Base-by-base conservation (phyloP, 495 filamentous ascomycete species). In the Ramalina intermedia region DNA sequence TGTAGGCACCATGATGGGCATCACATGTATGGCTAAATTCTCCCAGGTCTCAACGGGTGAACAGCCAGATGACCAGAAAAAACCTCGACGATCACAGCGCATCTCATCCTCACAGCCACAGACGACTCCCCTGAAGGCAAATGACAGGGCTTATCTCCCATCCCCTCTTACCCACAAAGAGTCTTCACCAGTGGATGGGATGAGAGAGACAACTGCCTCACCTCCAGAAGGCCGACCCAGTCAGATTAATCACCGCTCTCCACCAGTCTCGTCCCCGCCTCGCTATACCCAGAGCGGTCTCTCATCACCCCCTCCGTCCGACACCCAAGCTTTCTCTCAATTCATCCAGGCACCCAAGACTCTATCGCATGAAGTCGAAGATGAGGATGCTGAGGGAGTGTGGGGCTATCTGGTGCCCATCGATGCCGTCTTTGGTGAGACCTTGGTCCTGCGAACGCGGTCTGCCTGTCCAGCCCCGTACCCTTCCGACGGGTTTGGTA, bases 361-460 rank as follows among this genome's bases (percentile, higher is more conserved):
- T 33, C 75, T 87, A 20, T 82, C 83, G 7, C 79, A 86, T 44
- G 85, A 89, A 37, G 86, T 93, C 0, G 75, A 84, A 43, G 87
- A 96, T 60, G 84, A 87, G 58, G 81, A 85, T 55, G 85, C 79
- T 17, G 87, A 95, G 58, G 87, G 86, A 8, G 86, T 96, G 2
- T 98, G 91, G 93, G 91, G 91, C 12, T 98, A 98, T 55, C 69
- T 98, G 5, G 75, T 94, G 49, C 87, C 90, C 14, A 62, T 95
- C 18, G 79, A 88, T 60, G 71, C 75, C 26, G 72, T 73, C 36
- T 75, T 80, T 43, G 80, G 75, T 14, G 75, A 81, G n/a, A 68
- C 78, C 21, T 68, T 93, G 37, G 84, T 94, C 8, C 60, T 95
- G 59, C 80, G 71, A 62, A 82, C 73, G 53, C 71, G 87, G 23